Percentiles rank a stretch among this genome's conserved stretches.
Conservation (phyloP, 805 yeast genomes). For the Zygotorulaspora chibaensis region DNA sequence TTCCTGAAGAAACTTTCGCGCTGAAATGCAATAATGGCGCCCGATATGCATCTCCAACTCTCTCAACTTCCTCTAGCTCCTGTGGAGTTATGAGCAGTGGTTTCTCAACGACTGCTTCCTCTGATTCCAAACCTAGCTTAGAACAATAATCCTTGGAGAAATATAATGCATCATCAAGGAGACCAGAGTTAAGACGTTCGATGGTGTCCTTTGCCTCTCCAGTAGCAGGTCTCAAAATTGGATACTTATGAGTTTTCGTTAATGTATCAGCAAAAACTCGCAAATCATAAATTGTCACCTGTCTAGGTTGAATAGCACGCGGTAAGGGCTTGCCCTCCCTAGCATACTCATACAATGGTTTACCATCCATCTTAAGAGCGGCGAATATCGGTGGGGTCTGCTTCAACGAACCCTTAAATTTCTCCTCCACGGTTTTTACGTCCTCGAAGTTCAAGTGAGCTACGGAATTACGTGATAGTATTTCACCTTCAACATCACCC, state of each 20-base stretch:
- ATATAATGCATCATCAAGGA: conserved; percentile 58
- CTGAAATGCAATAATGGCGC: conserved; percentile 71
- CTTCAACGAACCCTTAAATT: conserved; percentile 72
- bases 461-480: conserved; percentile 53
- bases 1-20: conserved; percentile 87
- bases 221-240: conserved; percentile 37
- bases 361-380: conserved; percentile 92
- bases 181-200: conserved; percentile 42
- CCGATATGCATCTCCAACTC: conserved; percentile 40
- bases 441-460: conserved; percentile 53
- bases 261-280: conserved; percentile 49
- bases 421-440: conserved; percentile 47
- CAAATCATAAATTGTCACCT: conserved; percentile 55
- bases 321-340: conserved; percentile 84
- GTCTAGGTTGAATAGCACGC: conserved; percentile 70
- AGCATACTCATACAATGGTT: conserved; percentile 91
- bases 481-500: conserved; percentile 87
- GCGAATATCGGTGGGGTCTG: conserved; percentile 96
- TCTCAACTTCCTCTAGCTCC: conserved; percentile 25
- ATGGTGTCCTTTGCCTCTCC: conserved; percentile 26
- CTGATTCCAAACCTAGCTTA: conserved; percentile 39
- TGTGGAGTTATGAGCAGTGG: conserved; percentile 39
- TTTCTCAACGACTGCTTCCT: conserved; percentile 38
- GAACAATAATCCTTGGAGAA: conserved; percentile 55
- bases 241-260: conserved; percentile 52